Percentiles rank a stretch among this genome's conserved stretches.
Conservation (phyloP, 345 rosid genomes). For the Leavenworthia alabamica region DNA sequence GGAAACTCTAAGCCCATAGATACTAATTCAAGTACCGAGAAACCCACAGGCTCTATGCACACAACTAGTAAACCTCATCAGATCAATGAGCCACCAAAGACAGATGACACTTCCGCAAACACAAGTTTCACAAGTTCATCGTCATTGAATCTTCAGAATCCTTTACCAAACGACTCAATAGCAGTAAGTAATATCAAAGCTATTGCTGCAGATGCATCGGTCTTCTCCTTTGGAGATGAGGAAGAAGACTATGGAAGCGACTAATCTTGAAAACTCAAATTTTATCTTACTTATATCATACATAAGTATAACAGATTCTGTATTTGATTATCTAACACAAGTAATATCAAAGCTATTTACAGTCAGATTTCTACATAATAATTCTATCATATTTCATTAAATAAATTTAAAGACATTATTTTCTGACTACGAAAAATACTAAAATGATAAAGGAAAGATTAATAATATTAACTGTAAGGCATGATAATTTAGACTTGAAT, state of each 20-base stretch:
- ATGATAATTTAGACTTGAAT: not conserved
- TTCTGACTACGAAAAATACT: not conserved
- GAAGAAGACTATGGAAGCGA: slow-evolving; percentile 84
- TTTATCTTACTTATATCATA: not conserved
- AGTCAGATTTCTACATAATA: not conserved
- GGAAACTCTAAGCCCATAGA: slow-evolving; percentile 32
- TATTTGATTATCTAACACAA: too few species aligned
- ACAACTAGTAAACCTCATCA: not conserved
- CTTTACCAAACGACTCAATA: slow-evolving; percentile 3
- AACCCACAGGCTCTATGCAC: slow-evolving; percentile 12
- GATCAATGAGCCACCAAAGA: slow-evolving; percentile 1
- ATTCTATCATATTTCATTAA: not conserved
- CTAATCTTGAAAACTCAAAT: not conserved
- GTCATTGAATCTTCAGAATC: not conserved
- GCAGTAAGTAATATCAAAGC: slow-evolving; percentile 60
- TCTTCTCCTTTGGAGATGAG: slow-evolving; percentile 80
- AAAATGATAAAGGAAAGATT: not conserved
- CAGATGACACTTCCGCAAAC: slow-evolving; percentile 9
- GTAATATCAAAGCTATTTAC: too few species aligned
- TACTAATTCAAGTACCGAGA: slow-evolving; percentile 18
- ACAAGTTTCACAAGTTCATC: not conserved
- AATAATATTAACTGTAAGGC: not conserved
- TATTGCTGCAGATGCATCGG: slow-evolving; percentile 87
- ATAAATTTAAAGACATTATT: not conserved
- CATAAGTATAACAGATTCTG: not conserved